Percentiles rank a stretch among this genome's conserved stretches.
Conservation (phyloP, 1,139 yeast genomes). For the Geotrichum europaeum region DNA sequence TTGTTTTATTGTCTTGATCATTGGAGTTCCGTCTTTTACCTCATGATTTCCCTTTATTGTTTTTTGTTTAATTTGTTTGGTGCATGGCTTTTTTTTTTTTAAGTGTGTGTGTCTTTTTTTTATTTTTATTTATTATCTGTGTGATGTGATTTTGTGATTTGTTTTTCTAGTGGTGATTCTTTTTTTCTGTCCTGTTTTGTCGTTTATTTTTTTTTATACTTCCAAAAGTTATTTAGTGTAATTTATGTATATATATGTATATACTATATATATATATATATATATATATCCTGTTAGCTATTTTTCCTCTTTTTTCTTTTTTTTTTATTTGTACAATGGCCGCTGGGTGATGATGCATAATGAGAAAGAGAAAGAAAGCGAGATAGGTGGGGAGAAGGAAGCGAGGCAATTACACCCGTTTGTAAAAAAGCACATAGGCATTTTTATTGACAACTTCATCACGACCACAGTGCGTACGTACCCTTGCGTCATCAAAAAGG, state of each 20-base stretch:
- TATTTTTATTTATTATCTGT: conserved; percentile 4
- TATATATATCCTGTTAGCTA: neutral
- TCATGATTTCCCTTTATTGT: neutral
- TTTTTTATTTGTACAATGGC: neutral
- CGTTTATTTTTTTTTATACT: neutral
- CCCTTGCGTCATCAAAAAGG: conserved; percentile 66
- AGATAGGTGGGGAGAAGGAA: neutral
- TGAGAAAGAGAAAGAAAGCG: neutral
- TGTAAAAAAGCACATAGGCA: conserved; percentile 70
- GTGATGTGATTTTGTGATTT: neutral
- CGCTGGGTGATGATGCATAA: neutral
- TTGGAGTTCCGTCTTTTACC: neutral
- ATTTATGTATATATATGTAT: neutral
- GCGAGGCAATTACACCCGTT: conserved; percentile 19
- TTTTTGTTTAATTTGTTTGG: neutral
- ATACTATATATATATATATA: too few species aligned
- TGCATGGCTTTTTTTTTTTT: neutral
- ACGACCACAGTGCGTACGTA: conserved; percentile 41
- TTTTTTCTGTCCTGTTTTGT: neutral
- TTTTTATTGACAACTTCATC: conserved; percentile 48
- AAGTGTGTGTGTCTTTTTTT: neutral
- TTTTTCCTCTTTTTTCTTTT: neutral
- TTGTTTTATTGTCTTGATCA: neutral
- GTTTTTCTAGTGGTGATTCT: neutral
- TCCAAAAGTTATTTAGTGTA: conserved; percentile 1